Evolutionary conservation across 2,329 filamentous ascomycete genomes (phyloP), one percentile per base, ranked within the genome.

Genomic region (Colletotrichum sp.): DNA sequence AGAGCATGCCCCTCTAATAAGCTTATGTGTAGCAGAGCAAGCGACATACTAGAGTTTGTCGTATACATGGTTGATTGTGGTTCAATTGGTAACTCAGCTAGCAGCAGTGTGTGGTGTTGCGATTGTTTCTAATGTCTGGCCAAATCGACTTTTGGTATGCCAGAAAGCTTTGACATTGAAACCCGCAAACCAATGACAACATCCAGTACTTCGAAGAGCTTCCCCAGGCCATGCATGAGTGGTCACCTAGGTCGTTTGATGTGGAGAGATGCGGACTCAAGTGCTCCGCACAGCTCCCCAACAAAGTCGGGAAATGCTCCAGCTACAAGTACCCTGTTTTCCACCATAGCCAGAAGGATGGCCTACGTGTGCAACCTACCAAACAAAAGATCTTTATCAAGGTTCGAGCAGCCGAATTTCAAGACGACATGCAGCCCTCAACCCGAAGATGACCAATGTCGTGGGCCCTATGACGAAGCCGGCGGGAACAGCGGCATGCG

Each of bases 311-410:
- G 1, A 52, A 52, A 21, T 13, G n/a, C 43, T 52, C 43, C n/a
- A 52, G n/a, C 43, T 21, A 24, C 43, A 13, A 5, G 12, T 52
- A 0, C 1, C 43, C n/a, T 8, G 12, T 5, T 52, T 9, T 1
- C 10, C 21, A 1, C 43, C 10, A 13, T 2, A n/a, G 6, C n/a
- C 0, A 24, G n/a, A 52, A 52, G 0, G 0, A 21, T 13, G 2
- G 3, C 10, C 10, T 52, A 8, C n/a, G 8, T 5, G 13, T 52
- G n/a, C n/a, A 9, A 12, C 6, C 8, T 52, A 12, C 10, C 1
- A 52, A 52, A 21, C 1, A 13, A 21, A 7, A 8, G 10, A 52
- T 13, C 3, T 13, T 21, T 10, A 21, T 5, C 43, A 52, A 52
- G 10, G 43, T 3, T 5, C 43, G 13, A 7, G 43, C 10, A 6